A percentile compares a stretch with the other conserved stretches of the same genome.
These are phyloP conservation scores for Solanum chiquidenum DNA, from an alignment of 257 asterid species.

Conservation along the genomic window DNA sequence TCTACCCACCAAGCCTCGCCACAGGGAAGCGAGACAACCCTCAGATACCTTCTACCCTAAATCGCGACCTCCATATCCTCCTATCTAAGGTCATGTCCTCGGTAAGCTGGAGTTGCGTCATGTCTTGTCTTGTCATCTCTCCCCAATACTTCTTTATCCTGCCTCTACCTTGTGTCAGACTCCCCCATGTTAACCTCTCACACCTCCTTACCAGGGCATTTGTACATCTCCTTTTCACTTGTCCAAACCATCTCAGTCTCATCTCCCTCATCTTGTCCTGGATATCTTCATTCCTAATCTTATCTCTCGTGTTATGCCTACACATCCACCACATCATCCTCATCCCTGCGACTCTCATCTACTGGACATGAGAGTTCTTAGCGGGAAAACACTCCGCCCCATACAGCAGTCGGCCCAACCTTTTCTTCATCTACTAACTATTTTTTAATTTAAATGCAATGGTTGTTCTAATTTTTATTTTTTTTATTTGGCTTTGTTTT, in stretches of 20 bases:
- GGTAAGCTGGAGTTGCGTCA: neutral
- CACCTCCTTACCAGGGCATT: neutral
- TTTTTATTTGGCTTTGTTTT: constrained; percentile 5
- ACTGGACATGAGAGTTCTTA: neutral
- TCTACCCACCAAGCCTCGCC: neutral
- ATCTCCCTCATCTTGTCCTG: neutral
- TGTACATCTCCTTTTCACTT: neutral
- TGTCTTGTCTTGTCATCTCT: neutral
- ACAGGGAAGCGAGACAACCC: neutral
- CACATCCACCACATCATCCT: neutral
- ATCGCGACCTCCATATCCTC: neutral
- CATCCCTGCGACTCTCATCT: neutral
- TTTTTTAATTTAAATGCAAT: neutral
- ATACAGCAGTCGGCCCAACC: neutral
- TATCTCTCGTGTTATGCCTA: neutral
- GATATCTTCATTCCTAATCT: neutral
- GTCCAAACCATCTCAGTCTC: neutral
- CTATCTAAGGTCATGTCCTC: neutral
- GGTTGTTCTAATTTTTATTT: neutral
- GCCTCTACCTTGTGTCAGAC: neutral
- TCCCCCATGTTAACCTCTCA: neutral
- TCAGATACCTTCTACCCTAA: neutral
- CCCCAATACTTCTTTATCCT: neutral
- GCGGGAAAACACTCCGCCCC: neutral
- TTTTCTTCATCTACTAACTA: neutral